Evolutionary conservation across 805 yeast genomes (phyloP).

Genomic region (Cyberlindnera nakhonratchasimensis): DNA sequence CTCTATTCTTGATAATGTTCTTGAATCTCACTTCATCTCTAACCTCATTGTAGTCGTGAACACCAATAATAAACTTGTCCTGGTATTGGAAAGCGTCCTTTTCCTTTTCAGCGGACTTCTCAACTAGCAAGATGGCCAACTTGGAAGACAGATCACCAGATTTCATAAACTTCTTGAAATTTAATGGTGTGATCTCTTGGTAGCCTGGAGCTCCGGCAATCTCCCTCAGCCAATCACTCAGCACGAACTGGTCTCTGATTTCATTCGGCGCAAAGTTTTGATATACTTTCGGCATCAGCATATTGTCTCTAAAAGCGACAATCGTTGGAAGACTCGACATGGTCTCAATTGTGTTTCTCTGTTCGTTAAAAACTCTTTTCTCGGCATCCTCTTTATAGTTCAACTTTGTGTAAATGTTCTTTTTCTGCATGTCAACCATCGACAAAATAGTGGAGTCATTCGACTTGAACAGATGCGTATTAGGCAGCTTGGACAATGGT

Average conservation of each 20-base stretch:
- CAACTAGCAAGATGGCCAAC: constrained; percentile 19
- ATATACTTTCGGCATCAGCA: constrained; percentile 47
- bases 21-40: constrained; percentile 36
- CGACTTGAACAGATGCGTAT: constrained; percentile 51
- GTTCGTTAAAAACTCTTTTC: constrained; percentile 38
- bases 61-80: constrained; percentile 18
- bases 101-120: constrained; percentile 17
- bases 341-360: constrained; percentile 47
- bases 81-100: constrained; percentile 27
- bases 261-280: constrained; percentile 65
- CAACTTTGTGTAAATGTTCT: constrained; percentile 34
- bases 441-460: constrained; percentile 37
- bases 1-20: constrained; percentile 37
- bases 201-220: constrained; percentile 46
- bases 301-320: constrained; percentile 55
- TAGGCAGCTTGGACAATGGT: constrained; percentile 54
- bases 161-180: constrained; percentile 13
- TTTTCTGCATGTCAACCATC: constrained; percentile 40
- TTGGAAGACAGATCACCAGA: constrained; percentile 5
- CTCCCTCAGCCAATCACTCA: constrained; percentile 46
- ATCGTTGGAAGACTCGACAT: constrained; percentile 61
- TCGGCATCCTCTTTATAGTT: constrained; percentile 39
- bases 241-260: constrained; percentile 45
- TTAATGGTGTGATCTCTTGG: constrained; percentile 41
- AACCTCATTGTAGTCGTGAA: constrained; percentile 41